Evolutionary conservation across 805 yeast species (phyloP).

Genomic region (Monosporozyma servazzii): DNA sequence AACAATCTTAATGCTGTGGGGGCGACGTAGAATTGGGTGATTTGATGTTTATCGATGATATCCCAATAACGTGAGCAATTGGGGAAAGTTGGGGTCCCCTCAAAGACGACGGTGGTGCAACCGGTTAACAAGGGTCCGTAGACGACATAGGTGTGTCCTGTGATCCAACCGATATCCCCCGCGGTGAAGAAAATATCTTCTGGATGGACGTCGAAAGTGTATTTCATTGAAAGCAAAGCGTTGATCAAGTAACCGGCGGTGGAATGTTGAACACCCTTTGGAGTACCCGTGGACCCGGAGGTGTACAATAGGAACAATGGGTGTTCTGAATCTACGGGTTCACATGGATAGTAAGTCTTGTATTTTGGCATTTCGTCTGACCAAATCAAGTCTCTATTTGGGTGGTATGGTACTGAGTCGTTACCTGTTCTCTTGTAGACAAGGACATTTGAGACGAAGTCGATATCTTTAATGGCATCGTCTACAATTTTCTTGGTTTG

Average conservation of each 20-base stretch:
- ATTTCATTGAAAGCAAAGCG: slow-evolving; percentile 64
- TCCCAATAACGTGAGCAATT: slow-evolving; percentile 74
- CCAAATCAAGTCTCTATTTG: slow-evolving; percentile 67
- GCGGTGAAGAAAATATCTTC: slow-evolving; percentile 76
- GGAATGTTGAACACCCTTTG: slow-evolving; percentile 77
- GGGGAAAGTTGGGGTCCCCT: slow-evolving; percentile 84
- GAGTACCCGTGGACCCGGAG: slow-evolving; percentile 83
- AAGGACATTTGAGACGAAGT: slow-evolving; percentile 52
- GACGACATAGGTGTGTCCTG: slow-evolving; percentile 77
- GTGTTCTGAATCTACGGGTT: slow-evolving; percentile 70
- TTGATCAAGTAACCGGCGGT: slow-evolving; percentile 75
- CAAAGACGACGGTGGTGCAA: slow-evolving; percentile 71
- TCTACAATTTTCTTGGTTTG: slow-evolving; percentile 77
- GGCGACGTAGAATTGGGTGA: slow-evolving; percentile 74
- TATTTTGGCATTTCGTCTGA: slow-evolving; percentile 58
- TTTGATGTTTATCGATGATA: slow-evolving; percentile 60
- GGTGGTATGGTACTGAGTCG: slow-evolving; percentile 36
- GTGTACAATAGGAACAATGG: slow-evolving; percentile 74
- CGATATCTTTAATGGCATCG: slow-evolving; percentile 59
- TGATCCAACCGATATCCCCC: slow-evolving; percentile 88
- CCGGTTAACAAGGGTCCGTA: slow-evolving; percentile 76
- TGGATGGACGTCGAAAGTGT: slow-evolving; percentile 65
- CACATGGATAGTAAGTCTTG: slow-evolving; percentile 64
- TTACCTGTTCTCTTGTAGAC: slow-evolving; percentile 70
- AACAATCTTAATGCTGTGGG: slow-evolving; percentile 75